Evolutionary conservation across 176 grass and related monocot genomes (phyloP).

Genomic region (Pontederia crassipes): DNA sequence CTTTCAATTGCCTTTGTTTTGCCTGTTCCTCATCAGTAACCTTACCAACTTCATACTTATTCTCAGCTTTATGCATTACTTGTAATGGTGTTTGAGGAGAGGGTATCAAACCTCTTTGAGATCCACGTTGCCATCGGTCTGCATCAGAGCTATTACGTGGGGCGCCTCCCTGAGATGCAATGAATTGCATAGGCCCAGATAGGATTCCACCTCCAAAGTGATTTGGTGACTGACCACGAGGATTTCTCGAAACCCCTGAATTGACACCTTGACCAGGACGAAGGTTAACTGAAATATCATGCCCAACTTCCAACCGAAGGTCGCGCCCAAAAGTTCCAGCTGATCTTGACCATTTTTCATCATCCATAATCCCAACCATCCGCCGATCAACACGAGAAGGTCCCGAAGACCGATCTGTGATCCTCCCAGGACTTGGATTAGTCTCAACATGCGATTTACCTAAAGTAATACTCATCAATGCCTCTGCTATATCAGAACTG

Average conservation of each 20-base stretch:
- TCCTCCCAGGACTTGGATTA: too few species aligned
- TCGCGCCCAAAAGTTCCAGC: slow-evolving; percentile 38
- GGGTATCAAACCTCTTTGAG: slow-evolving; percentile 56
- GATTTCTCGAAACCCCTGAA: slow-evolving; percentile 65
- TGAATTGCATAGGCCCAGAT: slow-evolving; percentile 34
- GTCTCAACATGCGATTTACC: too few species aligned
- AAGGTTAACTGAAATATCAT: slow-evolving; percentile 34
- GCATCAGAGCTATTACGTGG: slow-evolving; percentile 55
- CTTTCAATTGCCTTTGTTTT: slow-evolving; percentile 73
- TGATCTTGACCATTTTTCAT: slow-evolving; percentile 63
- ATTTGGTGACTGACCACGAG: slow-evolving; percentile 34
- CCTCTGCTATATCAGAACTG: slow-evolving; percentile 23
- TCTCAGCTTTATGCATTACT: slow-evolving; percentile 80
- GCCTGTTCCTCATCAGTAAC: slow-evolving; percentile 60
- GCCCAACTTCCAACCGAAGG: slow-evolving; percentile 25
- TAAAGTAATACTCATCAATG: slow-evolving; percentile 32
- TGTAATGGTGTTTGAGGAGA: slow-evolving; percentile 65
- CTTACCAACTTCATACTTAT: slow-evolving; percentile 62
- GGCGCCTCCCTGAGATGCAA: slow-evolving; percentile 24
- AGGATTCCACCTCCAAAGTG: slow-evolving; percentile 48
- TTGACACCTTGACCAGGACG: slow-evolving; percentile 46
- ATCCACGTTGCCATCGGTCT: slow-evolving; percentile 67
- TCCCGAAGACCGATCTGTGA: too few species aligned
- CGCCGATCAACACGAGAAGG: slow-evolving; percentile 24
- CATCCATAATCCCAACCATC: slow-evolving; percentile 36